phyloP scores from a whole-genome alignment of 805 yeast species.

The Ogataea angusta region DNA sequence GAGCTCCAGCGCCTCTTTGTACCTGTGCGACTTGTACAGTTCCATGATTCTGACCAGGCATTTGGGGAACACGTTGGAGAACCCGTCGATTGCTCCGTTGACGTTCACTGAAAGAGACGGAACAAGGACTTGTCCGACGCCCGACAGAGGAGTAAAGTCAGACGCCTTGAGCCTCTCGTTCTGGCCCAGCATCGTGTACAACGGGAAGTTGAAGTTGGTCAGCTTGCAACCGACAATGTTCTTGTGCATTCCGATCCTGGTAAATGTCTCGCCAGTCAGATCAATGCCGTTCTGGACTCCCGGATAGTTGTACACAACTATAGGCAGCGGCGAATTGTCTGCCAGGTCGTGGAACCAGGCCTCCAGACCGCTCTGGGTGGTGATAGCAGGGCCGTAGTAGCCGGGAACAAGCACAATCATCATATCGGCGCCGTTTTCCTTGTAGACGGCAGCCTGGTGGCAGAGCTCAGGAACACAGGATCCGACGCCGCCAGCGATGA shows the following conservation, averaged over 20 bases:
- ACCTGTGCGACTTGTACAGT: slow-evolving; percentile 38
- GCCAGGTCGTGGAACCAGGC: slow-evolving; percentile 45
- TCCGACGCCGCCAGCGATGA: slow-evolving; percentile 48
- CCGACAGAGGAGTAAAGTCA: slow-evolving; percentile 45
- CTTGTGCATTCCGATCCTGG: slow-evolving; percentile 41
- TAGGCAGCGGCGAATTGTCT: slow-evolving; percentile 40
- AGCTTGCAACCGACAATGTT: slow-evolving; percentile 52
- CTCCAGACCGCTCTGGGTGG: slow-evolving; percentile 43
- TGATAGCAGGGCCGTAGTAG: slow-evolving; percentile 43
- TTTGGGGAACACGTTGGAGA: slow-evolving; percentile 51
- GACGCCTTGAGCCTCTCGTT: slow-evolving; percentile 36
- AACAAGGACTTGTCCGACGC: slow-evolving; percentile 49
- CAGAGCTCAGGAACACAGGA: slow-evolving; percentile 42
- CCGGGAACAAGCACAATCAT: slow-evolving; percentile 44
- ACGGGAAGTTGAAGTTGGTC: slow-evolving; percentile 49
- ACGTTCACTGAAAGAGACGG: slow-evolving; percentile 46
- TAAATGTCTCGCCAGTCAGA: slow-evolving; percentile 38
- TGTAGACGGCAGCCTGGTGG: slow-evolving; percentile 35
- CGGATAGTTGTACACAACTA: slow-evolving; percentile 46
- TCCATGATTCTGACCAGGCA: slow-evolving; percentile 40
- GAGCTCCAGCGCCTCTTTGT: slow-evolving; percentile 38
- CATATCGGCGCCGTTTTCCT: slow-evolving; percentile 36
- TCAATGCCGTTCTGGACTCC: slow-evolving; percentile 45
- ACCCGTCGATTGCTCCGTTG: slow-evolving; percentile 50
- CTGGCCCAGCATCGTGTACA: slow-evolving; percentile 43